A percentile compares a stretch with the other conserved stretches of the same genome.
Evolutionary conservation across 257 asterid genomes (phyloP).

Genomic region (Echites panduratus): DNA sequence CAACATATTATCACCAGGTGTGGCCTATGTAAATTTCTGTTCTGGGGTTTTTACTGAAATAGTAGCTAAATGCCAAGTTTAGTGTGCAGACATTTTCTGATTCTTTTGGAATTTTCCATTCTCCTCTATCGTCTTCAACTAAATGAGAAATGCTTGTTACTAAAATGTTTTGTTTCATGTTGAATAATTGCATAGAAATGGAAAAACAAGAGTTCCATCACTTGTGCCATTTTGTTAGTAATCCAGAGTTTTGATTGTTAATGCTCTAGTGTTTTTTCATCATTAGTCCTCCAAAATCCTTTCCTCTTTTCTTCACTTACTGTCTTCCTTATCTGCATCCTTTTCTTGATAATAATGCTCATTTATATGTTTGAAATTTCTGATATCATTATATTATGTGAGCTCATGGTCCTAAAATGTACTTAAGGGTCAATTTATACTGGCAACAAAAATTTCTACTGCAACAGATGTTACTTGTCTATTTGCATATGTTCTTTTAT

Average conservation of each 20-base stretch:
- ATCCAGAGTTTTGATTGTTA: background rate
- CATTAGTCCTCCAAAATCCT: background rate
- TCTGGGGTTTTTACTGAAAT: background rate
- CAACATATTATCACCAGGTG: conserved; percentile 93
- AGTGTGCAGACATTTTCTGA: background rate
- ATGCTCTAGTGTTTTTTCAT: background rate
- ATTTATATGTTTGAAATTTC: background rate
- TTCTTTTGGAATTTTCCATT: background rate
- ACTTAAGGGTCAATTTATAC: background rate
- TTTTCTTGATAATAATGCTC: background rate
- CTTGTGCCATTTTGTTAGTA: background rate
- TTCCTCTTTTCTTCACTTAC: background rate
- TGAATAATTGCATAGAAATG: background rate
- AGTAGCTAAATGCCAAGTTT: background rate
- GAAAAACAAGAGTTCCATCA: background rate
- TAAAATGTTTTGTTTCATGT: background rate
- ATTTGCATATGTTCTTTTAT: background rate
- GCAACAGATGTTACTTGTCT: background rate
- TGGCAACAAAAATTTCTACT: background rate
- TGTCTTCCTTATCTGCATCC: background rate
- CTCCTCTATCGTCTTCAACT: background rate
- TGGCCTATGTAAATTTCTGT: background rate
- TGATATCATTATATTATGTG: too few species aligned
- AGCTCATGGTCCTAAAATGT: background rate
- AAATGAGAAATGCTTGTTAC: background rate